Base-by-base conservation (phyloP, 2,329 filamentous ascomycete genomes). In the Beauveria caledonica region DNA sequence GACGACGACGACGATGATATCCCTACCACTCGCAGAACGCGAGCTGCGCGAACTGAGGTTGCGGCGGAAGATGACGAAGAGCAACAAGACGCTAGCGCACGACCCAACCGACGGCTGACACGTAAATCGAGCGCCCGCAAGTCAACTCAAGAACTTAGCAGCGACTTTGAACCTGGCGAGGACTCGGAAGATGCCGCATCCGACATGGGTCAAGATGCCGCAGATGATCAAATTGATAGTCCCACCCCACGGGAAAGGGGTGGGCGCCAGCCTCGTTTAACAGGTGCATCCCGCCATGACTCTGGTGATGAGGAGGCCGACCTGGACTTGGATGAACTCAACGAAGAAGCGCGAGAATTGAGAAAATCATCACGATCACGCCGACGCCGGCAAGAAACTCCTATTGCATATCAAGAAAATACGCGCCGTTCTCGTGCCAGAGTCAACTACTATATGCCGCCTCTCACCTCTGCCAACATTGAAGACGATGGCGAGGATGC, bases 381-480 rank as follows among this genome's bases (percentile, higher is more conserved):
- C 27, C 78, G 81, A 60, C 73, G 81, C 62, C 68, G 82, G 65
- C 77, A 83, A 65, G 69, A 72, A 33, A 80, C 83, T 19, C 75
- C 81, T 61, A 79, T 89, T 65, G 73, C 84, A 54, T 82, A 88
- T 69, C 78, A 89, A 74, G 74, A 84, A 64, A 76, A 73, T 9
- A 73, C 77, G 21, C 78, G 78, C 58, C 79, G 81, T 50, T 78
- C 81, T 45, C 80, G 84, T 29, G 76, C 78, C 29, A 77, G 84
- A 58, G 88, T 94, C 33, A 90, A 96, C 71, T 97, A 97, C 73
- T 89, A 89, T 61, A 90, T 97, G 69, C 85, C 90, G 48, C 86
- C 90, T 1, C 86, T 92, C 45, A 75, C 74, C 10, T 72, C 75
- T 8, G 74, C 73, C 19, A 81, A 86, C 45, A 82, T 89, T 1